Conservation (phyloP, 192 early-diverging fungal species). For the Powellomyces hirtus region DNA sequence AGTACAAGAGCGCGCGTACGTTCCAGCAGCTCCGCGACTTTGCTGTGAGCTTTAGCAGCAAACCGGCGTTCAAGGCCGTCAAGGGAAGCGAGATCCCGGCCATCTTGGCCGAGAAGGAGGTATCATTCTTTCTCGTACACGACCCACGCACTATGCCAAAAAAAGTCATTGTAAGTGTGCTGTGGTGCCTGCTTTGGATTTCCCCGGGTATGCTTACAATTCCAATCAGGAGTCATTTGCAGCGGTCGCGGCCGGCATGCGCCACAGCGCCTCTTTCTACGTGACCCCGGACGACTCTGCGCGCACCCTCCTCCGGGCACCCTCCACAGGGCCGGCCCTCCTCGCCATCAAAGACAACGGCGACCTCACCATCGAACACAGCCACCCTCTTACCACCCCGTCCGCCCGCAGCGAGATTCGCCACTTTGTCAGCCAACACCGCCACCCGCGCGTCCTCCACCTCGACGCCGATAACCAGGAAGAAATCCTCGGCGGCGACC, state of each 20-base stretch:
- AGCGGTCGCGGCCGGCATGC: constrained; percentile 7
- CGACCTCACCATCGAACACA: constrained; percentile 19
- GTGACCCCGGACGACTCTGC: constrained; percentile 23
- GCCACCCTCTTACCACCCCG: background rate
- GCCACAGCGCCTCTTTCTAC: constrained; percentile 18
- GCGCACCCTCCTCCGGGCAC: background rate
- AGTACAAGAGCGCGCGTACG: constrained; percentile 49
- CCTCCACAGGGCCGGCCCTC: constrained; percentile 41
- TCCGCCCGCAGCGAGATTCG: constrained; percentile 32
- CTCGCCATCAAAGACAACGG: constrained; percentile 63
- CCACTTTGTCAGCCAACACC: constrained; percentile 43
- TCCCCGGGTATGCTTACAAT: no score
- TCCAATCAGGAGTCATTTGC: constrained; percentile 16
- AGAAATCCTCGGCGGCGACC: constrained; percentile 63
- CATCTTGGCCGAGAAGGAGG: constrained; percentile 14
- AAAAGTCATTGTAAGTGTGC: constrained; percentile 11
- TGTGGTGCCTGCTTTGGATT: no score
- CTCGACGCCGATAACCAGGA: constrained; percentile 68
- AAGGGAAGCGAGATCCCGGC: constrained; percentile 24
- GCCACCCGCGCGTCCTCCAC: constrained; percentile 63
- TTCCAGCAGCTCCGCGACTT: constrained; percentile 52
- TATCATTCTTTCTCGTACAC: constrained; percentile 36
- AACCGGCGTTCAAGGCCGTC: constrained; percentile 37
- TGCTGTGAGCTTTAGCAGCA: constrained; percentile 37
- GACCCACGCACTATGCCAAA: constrained; percentile 29